A percentile compares a stretch with the other conserved stretches of the same genome.
Conservation (phyloP, 371 early-diverging fungal species). For the Phascolomyces articulosus region DNA sequence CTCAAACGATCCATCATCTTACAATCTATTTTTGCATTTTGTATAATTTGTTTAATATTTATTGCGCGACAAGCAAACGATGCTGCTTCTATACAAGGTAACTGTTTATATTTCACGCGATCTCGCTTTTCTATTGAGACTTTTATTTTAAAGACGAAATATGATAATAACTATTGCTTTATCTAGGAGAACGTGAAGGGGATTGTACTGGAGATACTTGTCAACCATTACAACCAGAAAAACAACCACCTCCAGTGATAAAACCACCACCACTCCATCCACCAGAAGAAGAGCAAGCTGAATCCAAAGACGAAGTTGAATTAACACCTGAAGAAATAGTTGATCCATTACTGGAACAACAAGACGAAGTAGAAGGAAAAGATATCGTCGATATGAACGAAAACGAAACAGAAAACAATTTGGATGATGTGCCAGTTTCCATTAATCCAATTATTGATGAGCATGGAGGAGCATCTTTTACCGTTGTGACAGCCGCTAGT, state of each 20-base stretch:
- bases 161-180: background rate
- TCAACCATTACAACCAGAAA: background rate
- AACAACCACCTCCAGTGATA: background rate
- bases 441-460: background rate
- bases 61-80: constrained; percentile 16
- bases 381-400: background rate
- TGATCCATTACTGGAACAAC: background rate
- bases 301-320: background rate
- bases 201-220: constrained; percentile 4
- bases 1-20: constrained; percentile 18
- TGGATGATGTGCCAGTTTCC: background rate
- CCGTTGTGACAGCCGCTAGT: constrained; percentile 56
- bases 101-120: background rate
- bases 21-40: constrained; percentile 21
- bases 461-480: constrained; percentile 16
- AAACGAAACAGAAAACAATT: background rate
- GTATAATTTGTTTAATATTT: constrained; percentile 21
- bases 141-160: too few relatives aligned
- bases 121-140: too few relatives aligned
- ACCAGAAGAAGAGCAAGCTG: background rate
- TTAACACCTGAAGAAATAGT: background rate
- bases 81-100: constrained; percentile 6
- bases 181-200: background rate
- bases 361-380: background rate
- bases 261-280: background rate